Evolutionary conservation across 441 rosid species (phyloP).

Genomic region (Dalechampia spathulata): DNA sequence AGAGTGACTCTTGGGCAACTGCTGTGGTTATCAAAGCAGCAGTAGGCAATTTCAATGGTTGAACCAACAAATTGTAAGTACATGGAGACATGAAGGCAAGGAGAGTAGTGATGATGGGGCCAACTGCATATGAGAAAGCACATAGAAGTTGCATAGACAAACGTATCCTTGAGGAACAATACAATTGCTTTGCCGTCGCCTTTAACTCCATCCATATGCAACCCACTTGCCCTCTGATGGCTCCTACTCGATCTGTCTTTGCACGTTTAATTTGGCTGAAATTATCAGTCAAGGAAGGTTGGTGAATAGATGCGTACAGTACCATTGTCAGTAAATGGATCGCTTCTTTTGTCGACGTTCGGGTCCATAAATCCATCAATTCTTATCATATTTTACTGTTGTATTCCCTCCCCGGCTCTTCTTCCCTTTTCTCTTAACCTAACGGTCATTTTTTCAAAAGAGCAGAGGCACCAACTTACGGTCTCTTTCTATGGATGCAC

Average conservation of each 20-base stretch:
- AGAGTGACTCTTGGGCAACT: too few relatives aligned
- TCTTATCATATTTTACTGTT: conserved; percentile 1
- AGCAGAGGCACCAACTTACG: conserved; percentile 10
- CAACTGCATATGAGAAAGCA: too few relatives aligned
- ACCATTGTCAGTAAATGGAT: neutral
- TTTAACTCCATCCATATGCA: too few relatives aligned
- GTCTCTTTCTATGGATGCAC: conserved; percentile 11
- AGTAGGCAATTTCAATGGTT: too few relatives aligned
- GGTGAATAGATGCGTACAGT: neutral
- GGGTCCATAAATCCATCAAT: conserved; percentile 19
- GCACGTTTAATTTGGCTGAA: neutral
- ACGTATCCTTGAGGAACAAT: too few relatives aligned
- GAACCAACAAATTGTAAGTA: too few relatives aligned
- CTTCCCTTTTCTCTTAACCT: neutral
- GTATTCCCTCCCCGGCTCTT: neutral
- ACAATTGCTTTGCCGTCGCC: too few relatives aligned
- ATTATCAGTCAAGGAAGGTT: conserved; percentile 4
- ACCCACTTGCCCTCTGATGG: neutral
- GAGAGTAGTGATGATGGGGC: too few relatives aligned
- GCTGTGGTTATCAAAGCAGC: too few relatives aligned
- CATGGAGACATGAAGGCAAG: too few relatives aligned
- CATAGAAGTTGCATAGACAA: too few relatives aligned
- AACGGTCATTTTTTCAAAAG: conserved; percentile 25
- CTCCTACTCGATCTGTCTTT: conserved; percentile 7
- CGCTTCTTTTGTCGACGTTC: neutral